Evolutionary conservation across 1,139 yeast genomes (phyloP).

Genomic region (Lizanozyma gosingica): DNA sequence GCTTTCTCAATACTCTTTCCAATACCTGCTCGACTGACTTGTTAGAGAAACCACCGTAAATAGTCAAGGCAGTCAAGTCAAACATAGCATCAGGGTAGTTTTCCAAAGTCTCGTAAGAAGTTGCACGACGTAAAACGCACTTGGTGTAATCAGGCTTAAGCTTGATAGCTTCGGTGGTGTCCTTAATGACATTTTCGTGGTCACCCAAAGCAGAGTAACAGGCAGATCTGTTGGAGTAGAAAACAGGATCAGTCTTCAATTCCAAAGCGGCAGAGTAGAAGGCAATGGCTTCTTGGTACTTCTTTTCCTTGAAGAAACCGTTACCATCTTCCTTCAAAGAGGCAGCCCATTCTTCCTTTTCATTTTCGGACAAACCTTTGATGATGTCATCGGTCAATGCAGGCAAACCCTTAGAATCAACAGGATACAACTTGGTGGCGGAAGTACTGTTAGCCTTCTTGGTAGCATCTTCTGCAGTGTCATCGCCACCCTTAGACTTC

Average conservation of each 20-base stretch:
- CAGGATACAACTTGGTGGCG: slow-evolving; percentile 29
- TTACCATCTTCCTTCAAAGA: slow-evolving; percentile 89
- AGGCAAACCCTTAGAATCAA: slow-evolving; percentile 48
- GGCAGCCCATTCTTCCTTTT: slow-evolving; percentile 62
- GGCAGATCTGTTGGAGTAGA: slow-evolving; percentile 91
- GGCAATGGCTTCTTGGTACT: slow-evolving; percentile 64
- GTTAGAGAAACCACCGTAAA: slow-evolving; percentile 72
- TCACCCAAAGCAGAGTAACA: slow-evolving; percentile 80
- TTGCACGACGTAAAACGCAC: slow-evolving; percentile 71
- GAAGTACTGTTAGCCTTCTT: slow-evolving; percentile 10
- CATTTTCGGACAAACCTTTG: slow-evolving; percentile 36
- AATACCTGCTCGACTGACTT: slow-evolving; percentile 71
- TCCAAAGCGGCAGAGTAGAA: slow-evolving; percentile 71
- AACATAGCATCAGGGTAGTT: slow-evolving; percentile 78
- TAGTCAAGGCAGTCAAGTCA: slow-evolving; percentile 80
- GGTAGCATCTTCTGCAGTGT: slow-evolving; percentile 10
- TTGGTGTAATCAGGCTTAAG: slow-evolving; percentile 86
- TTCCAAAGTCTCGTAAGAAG: slow-evolving; percentile 78
- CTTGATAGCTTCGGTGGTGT: slow-evolving; percentile 76
- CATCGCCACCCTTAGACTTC: slow-evolving; percentile 24
- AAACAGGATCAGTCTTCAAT: slow-evolving; percentile 75
- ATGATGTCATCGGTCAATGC: slow-evolving; percentile 40
- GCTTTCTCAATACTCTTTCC: slow-evolving; percentile 79
- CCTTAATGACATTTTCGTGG: slow-evolving; percentile 76
- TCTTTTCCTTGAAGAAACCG: slow-evolving; percentile 60